These are phyloP conservation scores for Chaetomiaceae sp. DNA, from an alignment of 2,329 filamentous ascomycete genomes.

Conservation along the genomic window DNA sequence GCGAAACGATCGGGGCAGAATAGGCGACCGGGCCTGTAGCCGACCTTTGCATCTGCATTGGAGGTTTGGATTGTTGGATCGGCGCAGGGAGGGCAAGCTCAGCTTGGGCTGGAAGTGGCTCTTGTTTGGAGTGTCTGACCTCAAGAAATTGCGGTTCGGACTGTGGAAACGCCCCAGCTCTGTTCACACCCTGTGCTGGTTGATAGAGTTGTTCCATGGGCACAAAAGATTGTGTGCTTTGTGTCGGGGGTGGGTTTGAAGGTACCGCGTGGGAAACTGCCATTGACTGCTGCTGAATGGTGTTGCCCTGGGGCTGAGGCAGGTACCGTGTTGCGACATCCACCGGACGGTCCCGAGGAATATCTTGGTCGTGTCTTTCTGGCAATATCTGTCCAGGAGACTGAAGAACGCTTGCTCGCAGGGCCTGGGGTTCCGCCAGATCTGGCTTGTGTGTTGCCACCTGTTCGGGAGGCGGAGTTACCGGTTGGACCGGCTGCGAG, in stretches of 20 bases:
- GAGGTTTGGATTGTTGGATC: neutral
- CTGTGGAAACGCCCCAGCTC: neutral
- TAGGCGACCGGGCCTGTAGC: neutral
- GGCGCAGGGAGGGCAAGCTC: too few species aligned
- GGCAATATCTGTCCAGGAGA: neutral
- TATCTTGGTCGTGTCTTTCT: neutral
- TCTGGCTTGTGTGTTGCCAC: neutral
- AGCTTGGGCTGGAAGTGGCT: too few species aligned
- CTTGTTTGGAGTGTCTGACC: too few species aligned
- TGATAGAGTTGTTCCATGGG: too few species aligned
- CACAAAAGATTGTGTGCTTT: neutral
- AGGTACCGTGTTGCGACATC: too few species aligned
- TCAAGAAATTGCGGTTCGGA: too few species aligned
- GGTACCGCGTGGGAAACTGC: too few species aligned
- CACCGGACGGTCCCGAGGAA: too few species aligned
- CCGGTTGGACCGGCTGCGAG: slow-evolving; percentile 1
- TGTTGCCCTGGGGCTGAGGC: neutral
- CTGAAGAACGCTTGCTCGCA: too few species aligned
- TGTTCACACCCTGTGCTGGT: too few species aligned
- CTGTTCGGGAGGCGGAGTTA: slow-evolving; percentile 12
- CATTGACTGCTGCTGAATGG: neutral
- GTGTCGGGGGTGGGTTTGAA: neutral
- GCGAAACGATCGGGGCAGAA: neutral
- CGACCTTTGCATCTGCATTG: neutral
- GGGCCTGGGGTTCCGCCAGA: neutral